Conservation (phyloP, 1,139 yeast genomes). For the Petasospora fabianii region DNA sequence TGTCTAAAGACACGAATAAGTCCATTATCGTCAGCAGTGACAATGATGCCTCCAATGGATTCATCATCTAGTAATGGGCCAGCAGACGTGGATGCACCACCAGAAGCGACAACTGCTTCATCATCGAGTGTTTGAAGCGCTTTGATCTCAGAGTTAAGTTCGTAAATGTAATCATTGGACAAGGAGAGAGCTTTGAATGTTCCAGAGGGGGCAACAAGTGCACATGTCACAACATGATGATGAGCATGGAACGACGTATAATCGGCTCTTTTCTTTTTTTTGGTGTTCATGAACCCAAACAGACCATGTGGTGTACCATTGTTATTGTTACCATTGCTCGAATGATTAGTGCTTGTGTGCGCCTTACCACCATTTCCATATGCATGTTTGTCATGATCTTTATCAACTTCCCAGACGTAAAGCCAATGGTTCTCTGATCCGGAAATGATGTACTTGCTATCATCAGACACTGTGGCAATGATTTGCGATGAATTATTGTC, state of each 20-base stretch:
- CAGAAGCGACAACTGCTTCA: too few relatives aligned
- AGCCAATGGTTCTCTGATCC: constrained; percentile 72
- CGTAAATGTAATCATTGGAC: constrained; percentile 78
- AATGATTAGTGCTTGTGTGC: background rate
- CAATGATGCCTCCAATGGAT: constrained; percentile 40
- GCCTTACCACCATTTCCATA: too few relatives aligned
- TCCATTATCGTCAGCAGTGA: constrained; percentile 77
- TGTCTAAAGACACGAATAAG: constrained; percentile 73
- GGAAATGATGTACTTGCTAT: constrained; percentile 45
- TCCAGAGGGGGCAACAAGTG: constrained; percentile 73
- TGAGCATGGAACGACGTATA: constrained; percentile 77
- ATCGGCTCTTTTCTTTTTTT: constrained; percentile 32
- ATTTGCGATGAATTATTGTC: constrained; percentile 70
- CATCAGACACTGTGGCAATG: constrained; percentile 61
- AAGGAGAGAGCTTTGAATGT: constrained; percentile 63
- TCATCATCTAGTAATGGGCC: constrained; percentile 11
- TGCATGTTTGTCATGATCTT: constrained; percentile 6
- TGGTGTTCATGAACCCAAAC: constrained; percentile 32
- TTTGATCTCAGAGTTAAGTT: constrained; percentile 41
- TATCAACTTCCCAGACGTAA: constrained; percentile 57
- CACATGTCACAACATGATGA: constrained; percentile 67
- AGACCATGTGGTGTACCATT: constrained; percentile 25
- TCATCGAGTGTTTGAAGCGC: constrained; percentile 2
- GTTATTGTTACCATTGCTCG: background rate
- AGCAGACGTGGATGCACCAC: too few relatives aligned